Conservation (phyloP, 768 basidiomycete genomes). For the Collybia nuda region DNA sequence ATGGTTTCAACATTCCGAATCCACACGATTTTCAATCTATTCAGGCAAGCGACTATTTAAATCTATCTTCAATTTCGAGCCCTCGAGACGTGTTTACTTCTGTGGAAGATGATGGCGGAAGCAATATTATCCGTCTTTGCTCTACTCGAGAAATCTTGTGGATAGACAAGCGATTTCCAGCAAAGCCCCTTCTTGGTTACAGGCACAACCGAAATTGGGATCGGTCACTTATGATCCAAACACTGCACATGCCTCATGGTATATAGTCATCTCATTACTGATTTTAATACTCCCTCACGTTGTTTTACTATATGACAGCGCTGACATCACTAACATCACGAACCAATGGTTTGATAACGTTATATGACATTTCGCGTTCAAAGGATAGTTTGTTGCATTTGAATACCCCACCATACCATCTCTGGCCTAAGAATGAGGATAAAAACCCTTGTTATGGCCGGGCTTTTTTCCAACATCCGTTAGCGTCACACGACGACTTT, state of each 20-base stretch:
- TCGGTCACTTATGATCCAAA: constrained; percentile 48
- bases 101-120: constrained; percentile 41
- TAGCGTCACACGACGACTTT: constrained; percentile 18
- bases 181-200: constrained; percentile 57
- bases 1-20: not conserved
- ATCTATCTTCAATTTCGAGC: constrained; percentile 34
- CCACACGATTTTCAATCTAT: not conserved
- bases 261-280: not conserved
- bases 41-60: constrained; percentile 27
- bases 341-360: constrained; percentile 54
- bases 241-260: constrained; percentile 31
- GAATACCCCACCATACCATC: constrained; percentile 41
- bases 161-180: constrained; percentile 64
- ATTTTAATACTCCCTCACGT: not conserved
- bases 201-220: constrained; percentile 64
- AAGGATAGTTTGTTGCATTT: constrained; percentile 42
- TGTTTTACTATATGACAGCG: constrained; percentile 37
- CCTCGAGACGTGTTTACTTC: constrained; percentile 49
- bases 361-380: constrained; percentile 60
- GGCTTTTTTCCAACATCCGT: constrained; percentile 31
- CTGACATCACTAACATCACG: constrained; percentile 62
- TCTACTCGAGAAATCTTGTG: constrained; percentile 67
- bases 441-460: constrained; percentile 28
- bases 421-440: constrained; percentile 28
- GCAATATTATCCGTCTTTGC: constrained; percentile 50